phyloP scores from a whole-genome alignment of 768 basidiomycete species.

The Phanerochaete sordida region DNA sequence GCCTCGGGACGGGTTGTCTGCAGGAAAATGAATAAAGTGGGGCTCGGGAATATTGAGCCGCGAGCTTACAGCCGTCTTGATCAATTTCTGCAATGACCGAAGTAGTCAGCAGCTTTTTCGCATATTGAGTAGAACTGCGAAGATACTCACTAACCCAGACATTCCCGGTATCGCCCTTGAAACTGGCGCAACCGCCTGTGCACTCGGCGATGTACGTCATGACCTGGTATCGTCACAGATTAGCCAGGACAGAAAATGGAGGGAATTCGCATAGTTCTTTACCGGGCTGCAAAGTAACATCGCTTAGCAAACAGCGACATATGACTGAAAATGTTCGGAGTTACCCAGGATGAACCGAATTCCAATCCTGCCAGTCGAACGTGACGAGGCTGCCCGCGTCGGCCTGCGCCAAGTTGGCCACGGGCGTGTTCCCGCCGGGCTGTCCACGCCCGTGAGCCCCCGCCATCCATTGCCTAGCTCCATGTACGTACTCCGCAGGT shows the following conservation, averaged over 20 bases:
- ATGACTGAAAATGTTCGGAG: not conserved
- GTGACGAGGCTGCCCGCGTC: slow-evolving; percentile 13
- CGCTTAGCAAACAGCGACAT: no score
- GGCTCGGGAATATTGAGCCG: not conserved
- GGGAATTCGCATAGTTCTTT: no score
- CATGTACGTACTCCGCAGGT: slow-evolving; percentile 14
- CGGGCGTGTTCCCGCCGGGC: slow-evolving; percentile 15
- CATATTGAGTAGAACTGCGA: not conserved
- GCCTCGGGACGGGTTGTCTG: slow-evolving; percentile 13
- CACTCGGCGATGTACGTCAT: slow-evolving; percentile 19
- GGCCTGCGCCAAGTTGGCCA: slow-evolving; percentile 6
- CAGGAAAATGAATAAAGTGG: not conserved
- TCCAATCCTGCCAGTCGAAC: slow-evolving; percentile 17
- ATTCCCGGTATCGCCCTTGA: slow-evolving; percentile 16
- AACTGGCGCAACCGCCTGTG: slow-evolving; percentile 13
- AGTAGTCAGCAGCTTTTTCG: not conserved
- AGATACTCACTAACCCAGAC: slow-evolving; percentile 19
- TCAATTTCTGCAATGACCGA: slow-evolving; percentile 10
- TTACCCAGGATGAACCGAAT: slow-evolving; percentile 15
- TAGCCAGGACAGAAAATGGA: not conserved
- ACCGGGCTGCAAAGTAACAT: no score
- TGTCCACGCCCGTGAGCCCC: not conserved
- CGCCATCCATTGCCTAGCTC: not conserved
- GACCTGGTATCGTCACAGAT: not conserved
- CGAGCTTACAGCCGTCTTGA: slow-evolving; percentile 15